A percentile compares a stretch with the other conserved stretches of the same genome.
Evolutionary conservation across 257 asterid genomes (phyloP).

Genomic region (Solanum clarkiae): DNA sequence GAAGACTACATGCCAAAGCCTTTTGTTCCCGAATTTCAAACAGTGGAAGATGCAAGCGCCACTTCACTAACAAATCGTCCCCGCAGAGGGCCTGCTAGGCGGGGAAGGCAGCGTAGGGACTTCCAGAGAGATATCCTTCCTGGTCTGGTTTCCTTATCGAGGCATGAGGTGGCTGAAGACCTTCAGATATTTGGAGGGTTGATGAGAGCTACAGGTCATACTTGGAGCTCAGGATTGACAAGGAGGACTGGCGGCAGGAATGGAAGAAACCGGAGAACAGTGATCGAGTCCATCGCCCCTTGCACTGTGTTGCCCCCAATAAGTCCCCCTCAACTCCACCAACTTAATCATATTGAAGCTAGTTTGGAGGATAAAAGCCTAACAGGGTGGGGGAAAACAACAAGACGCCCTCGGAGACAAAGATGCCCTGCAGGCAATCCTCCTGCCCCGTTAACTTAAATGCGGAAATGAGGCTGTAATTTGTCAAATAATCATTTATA

Average conservation of each 20-base stretch:
- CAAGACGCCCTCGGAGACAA: no score
- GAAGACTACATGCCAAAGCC: no score
- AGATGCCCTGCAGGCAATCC: constrained; percentile 39
- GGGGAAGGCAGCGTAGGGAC: constrained; percentile 91
- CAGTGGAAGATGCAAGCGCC: no score
- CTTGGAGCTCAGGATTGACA: constrained; percentile 57
- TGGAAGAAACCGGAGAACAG: constrained; percentile 50
- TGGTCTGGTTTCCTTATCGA: constrained; percentile 60
- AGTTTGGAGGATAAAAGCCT: constrained; percentile 66
- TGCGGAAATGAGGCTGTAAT: constrained; percentile 12
- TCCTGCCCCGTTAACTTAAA: constrained; percentile 39
- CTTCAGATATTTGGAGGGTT: constrained; percentile 81
- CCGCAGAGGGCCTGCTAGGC: constrained; percentile 79
- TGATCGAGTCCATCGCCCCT: constrained; percentile 3
- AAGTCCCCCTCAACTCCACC: constrained; percentile 29
- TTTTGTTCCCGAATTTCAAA: no score
- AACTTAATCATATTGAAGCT: constrained; percentile 31
- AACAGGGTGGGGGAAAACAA: no score
- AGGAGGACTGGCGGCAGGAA: constrained; percentile 56
- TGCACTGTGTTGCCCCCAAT: not conserved
- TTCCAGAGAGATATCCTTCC: constrained; percentile 93
- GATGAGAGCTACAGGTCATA: constrained; percentile 83
- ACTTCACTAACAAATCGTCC: constrained; percentile 9
- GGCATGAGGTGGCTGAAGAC: constrained; percentile 88
- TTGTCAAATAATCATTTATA: constrained; percentile 19